These are phyloP conservation scores for Oryza australiensis DNA, from an alignment of 176 grass and related monocot species.

Conservation along the genomic window DNA sequence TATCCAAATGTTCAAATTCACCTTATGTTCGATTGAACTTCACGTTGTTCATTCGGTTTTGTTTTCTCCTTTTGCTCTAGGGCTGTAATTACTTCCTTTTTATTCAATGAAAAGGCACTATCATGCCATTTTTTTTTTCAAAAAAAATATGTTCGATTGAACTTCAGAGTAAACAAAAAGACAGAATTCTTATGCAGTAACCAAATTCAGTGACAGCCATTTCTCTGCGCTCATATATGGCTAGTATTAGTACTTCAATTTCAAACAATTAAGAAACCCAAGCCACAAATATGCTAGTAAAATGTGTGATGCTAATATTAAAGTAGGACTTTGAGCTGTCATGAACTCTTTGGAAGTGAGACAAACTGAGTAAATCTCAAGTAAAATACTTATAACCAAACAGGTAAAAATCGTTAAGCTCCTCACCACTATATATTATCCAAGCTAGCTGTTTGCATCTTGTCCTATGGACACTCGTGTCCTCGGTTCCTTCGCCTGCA, in stretches of 20 bases:
- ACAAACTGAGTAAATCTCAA: conserved; percentile 32
- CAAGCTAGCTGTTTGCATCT: conserved; percentile 19
- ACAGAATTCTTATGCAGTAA: neutral
- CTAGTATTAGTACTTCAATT: neutral
- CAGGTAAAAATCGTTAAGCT: conserved; percentile 7
- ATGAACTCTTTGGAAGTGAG: neutral
- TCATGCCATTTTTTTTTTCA: too few species aligned
- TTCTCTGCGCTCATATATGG: neutral
- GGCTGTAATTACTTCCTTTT: too few species aligned
- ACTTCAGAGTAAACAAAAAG: neutral
- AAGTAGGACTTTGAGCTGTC: conserved; percentile 32
- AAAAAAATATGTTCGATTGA: too few species aligned
- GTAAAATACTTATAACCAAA: conserved; percentile 6
- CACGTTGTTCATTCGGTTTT: too few species aligned
- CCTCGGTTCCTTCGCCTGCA: conserved; percentile 33
- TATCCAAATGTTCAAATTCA: neutral
- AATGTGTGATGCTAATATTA: conserved; percentile 25
- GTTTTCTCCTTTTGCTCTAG: too few species aligned
- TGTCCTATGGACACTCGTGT: conserved; percentile 5
- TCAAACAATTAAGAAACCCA: conserved; percentile 25
- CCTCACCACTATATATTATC: conserved; percentile 5
- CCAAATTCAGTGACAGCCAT: neutral
- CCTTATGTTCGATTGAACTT: neutral
- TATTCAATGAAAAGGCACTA: too few species aligned
- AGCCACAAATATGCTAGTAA: neutral